Conservation (phyloP, 2,329 filamentous ascomycete genomes). For the Dothiorella sarmentorum region DNA sequence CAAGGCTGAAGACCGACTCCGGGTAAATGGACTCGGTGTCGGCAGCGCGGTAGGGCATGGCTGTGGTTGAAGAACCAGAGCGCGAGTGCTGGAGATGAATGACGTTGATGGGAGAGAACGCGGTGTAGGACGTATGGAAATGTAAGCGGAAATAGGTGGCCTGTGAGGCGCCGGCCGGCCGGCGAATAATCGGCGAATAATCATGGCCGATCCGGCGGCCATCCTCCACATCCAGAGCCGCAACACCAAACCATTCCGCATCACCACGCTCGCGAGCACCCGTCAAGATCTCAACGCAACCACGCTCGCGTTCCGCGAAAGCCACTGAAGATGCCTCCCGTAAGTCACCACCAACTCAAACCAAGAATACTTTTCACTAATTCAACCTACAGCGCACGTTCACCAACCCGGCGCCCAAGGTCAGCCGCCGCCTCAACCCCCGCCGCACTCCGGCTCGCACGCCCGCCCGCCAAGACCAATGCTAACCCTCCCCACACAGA, state of each 20-base stretch:
- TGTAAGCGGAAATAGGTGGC: constrained; percentile 21
- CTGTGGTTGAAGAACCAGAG: constrained; percentile 18
- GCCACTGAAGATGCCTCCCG: constrained; percentile 52
- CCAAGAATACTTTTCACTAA: not conserved
- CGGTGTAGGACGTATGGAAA: constrained; percentile 21
- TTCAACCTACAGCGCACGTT: constrained; percentile 39
- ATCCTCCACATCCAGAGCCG: not conserved
- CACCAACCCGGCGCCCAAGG: constrained; percentile 48
- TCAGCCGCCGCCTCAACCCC: constrained; percentile 23
- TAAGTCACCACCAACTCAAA: constrained; percentile 32
- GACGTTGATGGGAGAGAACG: constrained; percentile 14
- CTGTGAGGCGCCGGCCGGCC: constrained; percentile 27
- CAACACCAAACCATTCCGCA: constrained; percentile 7
- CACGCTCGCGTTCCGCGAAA: not conserved
- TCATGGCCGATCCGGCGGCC: constrained; percentile 16
- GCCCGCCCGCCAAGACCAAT: not conserved
- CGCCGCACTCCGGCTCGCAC: not conserved
- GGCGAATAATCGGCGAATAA: constrained; percentile 26
- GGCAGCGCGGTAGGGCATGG: constrained; percentile 24
- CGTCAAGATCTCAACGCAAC: not conserved
- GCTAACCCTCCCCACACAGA: constrained; percentile 35
- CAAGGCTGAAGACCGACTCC: constrained; percentile 62
- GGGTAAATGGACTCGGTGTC: constrained; percentile 51
- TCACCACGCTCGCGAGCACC: not conserved
- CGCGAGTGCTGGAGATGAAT: constrained; percentile 15